Base-by-base conservation (phyloP, 1,284 basidiomycete genomes). In the Leccinum pallidistipes region DNA sequence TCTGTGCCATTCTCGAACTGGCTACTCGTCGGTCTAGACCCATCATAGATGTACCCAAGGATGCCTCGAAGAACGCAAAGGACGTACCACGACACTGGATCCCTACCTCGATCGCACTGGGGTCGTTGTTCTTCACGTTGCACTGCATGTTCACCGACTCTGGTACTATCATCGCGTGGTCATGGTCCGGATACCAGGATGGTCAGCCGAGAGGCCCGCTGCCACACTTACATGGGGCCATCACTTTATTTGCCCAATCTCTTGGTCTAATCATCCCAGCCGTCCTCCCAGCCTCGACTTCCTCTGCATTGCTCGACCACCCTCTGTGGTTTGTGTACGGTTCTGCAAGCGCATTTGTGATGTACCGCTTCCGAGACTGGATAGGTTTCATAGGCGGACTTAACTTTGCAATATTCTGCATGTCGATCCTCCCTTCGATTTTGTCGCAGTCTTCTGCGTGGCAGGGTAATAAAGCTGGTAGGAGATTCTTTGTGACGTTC, bases 141-240 rank as follows among this genome's bases (percentile, higher is more conserved):
- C 92, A 97, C 70, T 90, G 86, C 38, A 82, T 94, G 60, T 78
- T 94, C 49, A 86, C 87, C 6, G 95, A 98, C 67, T 79, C 88
- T 1, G 91, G 90, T 62, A 95, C 94, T 0, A 82, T 96, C 59
- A 85, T 97, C 63, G 87, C 92, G 2, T 97, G 93, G 92, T 88
- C 91, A 1, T 97, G 94, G 94, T 91, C 91, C 0, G 95, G 95
- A 2, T 97, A 90, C 68, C 72, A 77, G 50, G 76, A 81, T 55
- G 74, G 79, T 50, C 69, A 69, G 6, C 92, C 95, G 0, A 83
- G 78, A 49, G 93, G 92, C 1, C 94, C 94, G 1, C 76, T 88
- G 9, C 88, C 94, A 2, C 86, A 92, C 69, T 76, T 90, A 2
- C 88, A 93, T 69, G 90, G 88, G 21, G 81, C 83, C 0, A 70